Evolutionary conservation across 2,329 filamentous ascomycete species (phyloP), one percentile per base, ranked within the genome.

Genomic region (Dendrostoma leiphaemia): DNA sequence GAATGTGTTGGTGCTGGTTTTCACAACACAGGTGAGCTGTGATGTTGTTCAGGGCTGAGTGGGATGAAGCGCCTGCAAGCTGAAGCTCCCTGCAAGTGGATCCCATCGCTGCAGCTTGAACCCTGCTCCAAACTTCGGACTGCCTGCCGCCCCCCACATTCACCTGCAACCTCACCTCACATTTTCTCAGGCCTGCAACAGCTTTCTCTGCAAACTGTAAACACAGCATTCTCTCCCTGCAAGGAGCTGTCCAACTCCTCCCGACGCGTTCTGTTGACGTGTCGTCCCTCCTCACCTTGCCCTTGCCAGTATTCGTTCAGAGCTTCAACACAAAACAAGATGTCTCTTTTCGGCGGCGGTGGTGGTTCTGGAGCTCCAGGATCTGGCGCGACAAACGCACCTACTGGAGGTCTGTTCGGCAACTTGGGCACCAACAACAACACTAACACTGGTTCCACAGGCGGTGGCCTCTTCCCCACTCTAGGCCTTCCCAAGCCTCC

Each of bases 331-430:
- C 44, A 56, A 17, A 13, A 34, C 41, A 56, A 51, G 57, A 63
- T 63, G 62, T 64, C 62, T 46, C 57, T 64, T 34, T 64, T 64
- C 31, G 56, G 61, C 35, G 47, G 48, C 15, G 45, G 53, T 6
- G 50, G 44, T 34, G 59, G 53, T 28, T 64, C 62, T 48, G 62
- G 61, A 32, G 58, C 53, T 32, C 31, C 56, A n/a, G 51, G 28
- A 40, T 23, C 56, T 9, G 51, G 48, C 48, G 23, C 58, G 34
- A 24, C 55, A 51, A 35, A 57, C 56, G 35, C 57, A 54, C 35
- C 44, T 54, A 56, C 61, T 21, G 65, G 65, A 38, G 64, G 69
- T 24, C 57, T 71, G 23, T 74, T 74, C 54, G 67, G 67, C 44
- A 59, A 31, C 19, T 24, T 43, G 19, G 34, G 32, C 58, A 13